Evolutionary conservation across 1,284 basidiomycete species (phyloP), one percentile per base, ranked within the genome.

Genomic region (Heliocybe sulcata): DNA sequence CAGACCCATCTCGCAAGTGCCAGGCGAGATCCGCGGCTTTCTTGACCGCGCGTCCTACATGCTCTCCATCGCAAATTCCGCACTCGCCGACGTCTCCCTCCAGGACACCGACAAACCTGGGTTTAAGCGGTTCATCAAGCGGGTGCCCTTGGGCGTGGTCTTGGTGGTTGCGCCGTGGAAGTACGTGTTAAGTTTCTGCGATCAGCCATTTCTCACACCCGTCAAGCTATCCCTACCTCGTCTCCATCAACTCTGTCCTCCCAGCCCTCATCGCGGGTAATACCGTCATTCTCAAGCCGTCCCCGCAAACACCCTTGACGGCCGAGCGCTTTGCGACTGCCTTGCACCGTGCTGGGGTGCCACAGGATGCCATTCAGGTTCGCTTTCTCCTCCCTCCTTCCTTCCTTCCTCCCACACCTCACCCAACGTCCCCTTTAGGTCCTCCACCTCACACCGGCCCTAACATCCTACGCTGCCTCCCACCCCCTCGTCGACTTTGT

Each of bases 241-340:
- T 87, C 48, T 83, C 90, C 35, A 82, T 98, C 69, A 98, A 98
- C 71, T 85, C 91, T 1, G 84, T 98, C 54, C 79, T 98, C 29
- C 94, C 94, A 1, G 92, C 93, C 0, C 74, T 98, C 57, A 75
- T 96, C 35, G 83, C 92, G 3, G 92, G 95, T 26, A 98, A 98
- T 68, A 74, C 90, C 0, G 90, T 98, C 14, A 71, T 98, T 51
- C 75, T 98, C 66, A 98, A 98, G 70, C 94, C 95, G 0, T 95
- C 94, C 2, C 95, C 95, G 1, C 95, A 98, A 68, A 97, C 94
- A 0, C 95, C 95, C 26, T 72, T 93, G 45, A 85, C 85, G 0
- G 93, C 90, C 2, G 92, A 97, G 68, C 82, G 90, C 20, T 81
- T 98, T 60, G 80, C 83, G 1, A 67, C 75, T 33, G 86, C 90